Base-by-base conservation (phyloP, 2,329 filamentous ascomycete species). In the Fusarium gaditjirri region DNA sequence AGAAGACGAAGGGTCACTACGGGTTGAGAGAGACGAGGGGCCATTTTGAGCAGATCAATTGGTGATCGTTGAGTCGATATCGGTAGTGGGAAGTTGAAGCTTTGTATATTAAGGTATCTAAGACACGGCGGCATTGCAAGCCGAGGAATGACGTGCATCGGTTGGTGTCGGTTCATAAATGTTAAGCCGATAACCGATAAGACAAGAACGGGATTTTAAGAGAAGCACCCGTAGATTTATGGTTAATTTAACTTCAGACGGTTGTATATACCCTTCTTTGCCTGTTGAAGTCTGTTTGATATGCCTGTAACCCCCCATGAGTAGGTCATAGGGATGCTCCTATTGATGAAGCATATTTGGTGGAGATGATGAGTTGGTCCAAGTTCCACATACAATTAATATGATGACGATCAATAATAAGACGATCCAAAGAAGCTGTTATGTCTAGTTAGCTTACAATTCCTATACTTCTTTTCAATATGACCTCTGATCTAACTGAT, bases 11-110 rank as follows among this genome's bases (percentile, higher is more conserved):
- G 52, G 33, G 70, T 55, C 41, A 74, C 58, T 38, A 61, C 39
- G 43, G 73, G 71, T 44, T 64, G 70, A 27, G 43, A 54, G n/a
- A 80, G 66, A 44, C 80, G 79, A 38, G 80, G 80, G 70, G 80
- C 72, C 81, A 83, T 83, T 55, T 62, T 70, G 69, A 21, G 46
- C 6, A 25, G 10, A 46, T 44, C 38, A 35, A 47, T 61, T 54
- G 53, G 55, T 23, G 23, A 42, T 39, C 7, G n/a, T 21, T 35
- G 14, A 17, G n/a, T 47, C 38, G 25, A 19, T n/a, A 39, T 19
- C 62, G 47, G 35, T 58, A 50, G 47, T 25, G 46, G 38, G 25
- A 21, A 23, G 14, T 44, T 62, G 52, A 35, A 31, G 39, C 27
- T 46, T 39, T 29, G 36, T 41, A 36, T 43, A 39, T 42, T 16